phyloP scores from a whole-genome alignment of 352 stramenopile species.

The Peronospora destructor region DNA sequence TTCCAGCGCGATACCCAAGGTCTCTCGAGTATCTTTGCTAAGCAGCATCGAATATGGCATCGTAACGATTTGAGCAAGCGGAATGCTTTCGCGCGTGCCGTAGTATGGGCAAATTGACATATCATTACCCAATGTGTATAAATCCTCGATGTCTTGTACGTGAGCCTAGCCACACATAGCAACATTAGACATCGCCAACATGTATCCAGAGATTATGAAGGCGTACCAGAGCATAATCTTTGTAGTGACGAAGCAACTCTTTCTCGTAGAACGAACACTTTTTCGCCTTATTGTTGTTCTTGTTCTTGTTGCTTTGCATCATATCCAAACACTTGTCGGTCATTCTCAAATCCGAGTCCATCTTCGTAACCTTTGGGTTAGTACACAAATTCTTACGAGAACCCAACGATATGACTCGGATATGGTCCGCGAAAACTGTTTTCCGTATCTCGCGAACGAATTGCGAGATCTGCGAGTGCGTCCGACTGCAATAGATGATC shows the following conservation, averaged over 20 bases:
- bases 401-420: slow-evolving; percentile 77
- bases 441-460: slow-evolving; percentile 86
- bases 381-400: slow-evolving; percentile 83
- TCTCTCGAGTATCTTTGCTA: slow-evolving; percentile 85
- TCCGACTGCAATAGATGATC: slow-evolving; percentile 89
- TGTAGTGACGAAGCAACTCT: slow-evolving; percentile 61
- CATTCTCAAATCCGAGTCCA: slow-evolving; percentile 75
- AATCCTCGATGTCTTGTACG: slow-evolving; percentile 94
- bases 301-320: slow-evolving; percentile 61
- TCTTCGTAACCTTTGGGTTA: slow-evolving; percentile 57
- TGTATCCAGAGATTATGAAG: not conserved
- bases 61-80: slow-evolving; percentile 83
- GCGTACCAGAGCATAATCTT: slow-evolving; percentile 70
- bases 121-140: slow-evolving; percentile 84
- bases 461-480: slow-evolving; percentile 86
- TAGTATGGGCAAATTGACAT: slow-evolving; percentile 97
- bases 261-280: slow-evolving; percentile 85
- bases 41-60: slow-evolving; percentile 93
- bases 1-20: slow-evolving; percentile 81
- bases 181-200: slow-evolving; percentile 4
- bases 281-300: slow-evolving; percentile 39
- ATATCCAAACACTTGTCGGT: slow-evolving; percentile 82
- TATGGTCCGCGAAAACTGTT: slow-evolving; percentile 53
- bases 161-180: slow-evolving; percentile 36
- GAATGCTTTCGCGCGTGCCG: slow-evolving; percentile 84